Evolutionary conservation across 257 asterid genomes (phyloP).

Genomic region (Pogostemon cablin): DNA sequence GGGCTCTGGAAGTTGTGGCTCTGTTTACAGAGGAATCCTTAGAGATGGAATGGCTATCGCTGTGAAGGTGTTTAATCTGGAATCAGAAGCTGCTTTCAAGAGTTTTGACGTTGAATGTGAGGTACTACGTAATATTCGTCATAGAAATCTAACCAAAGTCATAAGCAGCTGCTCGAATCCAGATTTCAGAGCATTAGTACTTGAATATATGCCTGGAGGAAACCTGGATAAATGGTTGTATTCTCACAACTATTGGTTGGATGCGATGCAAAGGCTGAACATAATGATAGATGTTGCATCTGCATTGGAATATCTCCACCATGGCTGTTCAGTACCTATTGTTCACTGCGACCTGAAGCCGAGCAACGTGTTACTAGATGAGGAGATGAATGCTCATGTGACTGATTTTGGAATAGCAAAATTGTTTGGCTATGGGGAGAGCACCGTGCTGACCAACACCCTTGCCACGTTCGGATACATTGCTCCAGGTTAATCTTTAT

Average conservation of each 20-base stretch:
- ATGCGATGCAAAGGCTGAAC: conserved; percentile 21
- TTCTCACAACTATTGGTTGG: conserved; percentile 18
- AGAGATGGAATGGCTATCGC: conserved; percentile 27
- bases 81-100: conserved; percentile 22
- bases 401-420: conserved; percentile 32
- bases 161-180: conserved; percentile 38
- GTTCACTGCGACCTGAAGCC: conserved; percentile 36
- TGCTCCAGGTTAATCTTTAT: conserved; percentile 21
- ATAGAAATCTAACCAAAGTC: conserved; percentile 40
- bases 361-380: conserved; percentile 10
- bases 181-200: conserved; percentile 43
- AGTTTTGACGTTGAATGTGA: conserved; percentile 37
- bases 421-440: conserved; percentile 21
- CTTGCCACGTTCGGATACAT: conserved; percentile 29
- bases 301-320: conserved; percentile 31
- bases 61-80: conserved; percentile 32
- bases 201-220: conserved; percentile 43
- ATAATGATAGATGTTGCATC: conserved; percentile 37
- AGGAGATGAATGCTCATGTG: conserved; percentile 29
- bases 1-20: conserved; percentile 36
- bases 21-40: conserved; percentile 24
- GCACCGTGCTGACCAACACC: conserved; percentile 14
- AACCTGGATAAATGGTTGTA: conserved; percentile 43
- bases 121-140: conserved; percentile 35
- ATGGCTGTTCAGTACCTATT: conserved; percentile 21